Conservation (phyloP, 2,329 filamentous ascomycete species). For the Parastagonospora nodorum region DNA sequence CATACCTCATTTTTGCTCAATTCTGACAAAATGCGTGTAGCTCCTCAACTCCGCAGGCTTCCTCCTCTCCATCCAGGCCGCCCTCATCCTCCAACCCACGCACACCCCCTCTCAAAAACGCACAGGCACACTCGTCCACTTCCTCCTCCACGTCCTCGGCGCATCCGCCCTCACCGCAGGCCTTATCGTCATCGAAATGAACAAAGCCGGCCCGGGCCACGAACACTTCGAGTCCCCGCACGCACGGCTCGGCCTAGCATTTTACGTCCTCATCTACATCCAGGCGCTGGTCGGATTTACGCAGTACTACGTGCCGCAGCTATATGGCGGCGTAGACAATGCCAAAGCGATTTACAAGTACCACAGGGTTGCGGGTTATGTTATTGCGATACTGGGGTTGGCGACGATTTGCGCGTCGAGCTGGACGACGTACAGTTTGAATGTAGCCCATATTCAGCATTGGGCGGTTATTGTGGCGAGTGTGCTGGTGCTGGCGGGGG, state of each 20-base stretch:
- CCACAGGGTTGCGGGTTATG: constrained; percentile 79
- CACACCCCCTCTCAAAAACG: constrained; percentile 75
- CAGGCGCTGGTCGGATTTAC: constrained; percentile 83
- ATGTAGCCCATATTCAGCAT: constrained; percentile 71
- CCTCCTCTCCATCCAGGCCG: constrained; percentile 76
- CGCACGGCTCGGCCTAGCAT: constrained; percentile 79
- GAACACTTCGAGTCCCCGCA: constrained; percentile 81
- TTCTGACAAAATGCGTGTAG: constrained; percentile 35
- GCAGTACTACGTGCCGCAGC: constrained; percentile 73
- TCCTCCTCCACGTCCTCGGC: constrained; percentile 69
- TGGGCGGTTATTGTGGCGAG: constrained; percentile 75
- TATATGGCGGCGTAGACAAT: constrained; percentile 79
- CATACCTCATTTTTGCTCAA: neutral
- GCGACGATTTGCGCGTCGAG: constrained; percentile 77
- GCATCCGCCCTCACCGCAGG: constrained; percentile 67
- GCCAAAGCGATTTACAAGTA: constrained; percentile 91
- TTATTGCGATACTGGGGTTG: constrained; percentile 71
- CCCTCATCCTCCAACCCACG: constrained; percentile 87
- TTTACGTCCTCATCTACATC: constrained; percentile 69
- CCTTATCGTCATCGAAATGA: constrained; percentile 75
- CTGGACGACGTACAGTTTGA: constrained; percentile 74
- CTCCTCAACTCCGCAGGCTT: constrained; percentile 67
- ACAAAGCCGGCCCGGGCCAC: constrained; percentile 73
- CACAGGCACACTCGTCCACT: constrained; percentile 67
- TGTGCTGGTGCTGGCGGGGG: constrained; percentile 70